Conservation (phyloP, 768 basidiomycete species). For the Suillus subluteus region DNA sequence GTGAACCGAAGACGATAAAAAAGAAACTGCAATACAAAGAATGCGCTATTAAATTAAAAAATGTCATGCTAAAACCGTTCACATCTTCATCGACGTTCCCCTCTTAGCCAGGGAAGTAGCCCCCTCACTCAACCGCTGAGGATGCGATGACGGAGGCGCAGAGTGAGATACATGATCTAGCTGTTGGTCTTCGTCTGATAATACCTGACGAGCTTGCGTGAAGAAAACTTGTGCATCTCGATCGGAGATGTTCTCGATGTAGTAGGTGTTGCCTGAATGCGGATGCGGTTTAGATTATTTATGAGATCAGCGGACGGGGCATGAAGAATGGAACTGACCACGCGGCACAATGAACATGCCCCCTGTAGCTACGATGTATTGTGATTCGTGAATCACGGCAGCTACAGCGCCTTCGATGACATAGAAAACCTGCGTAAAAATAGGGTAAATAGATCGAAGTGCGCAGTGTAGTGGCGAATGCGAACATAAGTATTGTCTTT, state of each 20-base stretch:
- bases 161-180: constrained; percentile 33
- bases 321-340: constrained; percentile 49
- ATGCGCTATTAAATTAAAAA: background rate
- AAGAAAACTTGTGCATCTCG: constrained; percentile 88
- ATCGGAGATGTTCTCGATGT: constrained; percentile 84
- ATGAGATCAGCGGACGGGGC: constrained; percentile 5
- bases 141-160: constrained; percentile 32
- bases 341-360: constrained; percentile 91
- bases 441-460: background rate
- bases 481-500: constrained; percentile 94
- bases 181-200: constrained; percentile 29
- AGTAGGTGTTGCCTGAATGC: constrained; percentile 80
- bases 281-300: background rate
- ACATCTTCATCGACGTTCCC: constrained; percentile 10
- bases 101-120: constrained; percentile 17
- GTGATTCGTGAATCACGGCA: constrained; percentile 80
- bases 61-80: background rate
- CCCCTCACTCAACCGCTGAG: constrained; percentile 31
- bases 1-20: background rate
- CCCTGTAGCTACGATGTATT: constrained; percentile 77
- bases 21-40: background rate
- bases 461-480: constrained; percentile 14
- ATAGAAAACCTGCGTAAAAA: constrained; percentile 60
- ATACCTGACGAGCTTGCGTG: constrained; percentile 75
- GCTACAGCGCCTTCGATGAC: constrained; percentile 89